Evolutionary conservation across 257 asterid species (phyloP), one percentile per base, ranked within the genome.

Genomic region (Capsicum pubescens): DNA sequence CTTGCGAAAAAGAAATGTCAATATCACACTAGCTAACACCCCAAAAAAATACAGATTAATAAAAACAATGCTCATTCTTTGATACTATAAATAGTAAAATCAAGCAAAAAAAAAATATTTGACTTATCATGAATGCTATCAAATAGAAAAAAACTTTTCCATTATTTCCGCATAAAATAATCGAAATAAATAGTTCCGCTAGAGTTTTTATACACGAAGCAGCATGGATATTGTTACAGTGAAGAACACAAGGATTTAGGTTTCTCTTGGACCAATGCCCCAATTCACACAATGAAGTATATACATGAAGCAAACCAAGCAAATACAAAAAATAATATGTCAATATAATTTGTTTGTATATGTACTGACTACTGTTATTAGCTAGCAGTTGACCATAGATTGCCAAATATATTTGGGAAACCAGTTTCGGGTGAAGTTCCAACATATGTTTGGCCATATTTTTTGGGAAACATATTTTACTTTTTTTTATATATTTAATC

Each of bases 81-180:
- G 36, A 46, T 19, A 67, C 59, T n/a, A 48, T 72, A 26, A 74
- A 52, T 52, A 74, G 42, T 74, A 50, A 12, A 74, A 76, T 76
- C 48, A 52, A 54, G 57, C 32, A 21, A 10, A 61, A 26, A n/a
- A 66, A 21, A 4, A 5, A 6, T 14, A 50, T 50, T 39, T 7
- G 19, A 74, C 36, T 50, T 50, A 21, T 13, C 58, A 19, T 50
- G 80, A 50, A 12, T 21, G 12, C 10, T 19, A 74, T 74, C 50
- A 67, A 17, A 26, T 11, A 14, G 50, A 50, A 72, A 50, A 74
- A 12, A 50, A 50, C 9, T 21, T 13, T 5, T 74, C 19, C 61
- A 21, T 13, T 44, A 74, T 57, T 74, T 74, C 81, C 21, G 2
- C 61, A 50, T 50, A 13, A 74, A 74, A 13, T 26, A 74, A 21